These are phyloP conservation scores for Athelia sp. DNA, from an alignment of 1,284 basidiomycete species.

Conservation along the genomic window DNA sequence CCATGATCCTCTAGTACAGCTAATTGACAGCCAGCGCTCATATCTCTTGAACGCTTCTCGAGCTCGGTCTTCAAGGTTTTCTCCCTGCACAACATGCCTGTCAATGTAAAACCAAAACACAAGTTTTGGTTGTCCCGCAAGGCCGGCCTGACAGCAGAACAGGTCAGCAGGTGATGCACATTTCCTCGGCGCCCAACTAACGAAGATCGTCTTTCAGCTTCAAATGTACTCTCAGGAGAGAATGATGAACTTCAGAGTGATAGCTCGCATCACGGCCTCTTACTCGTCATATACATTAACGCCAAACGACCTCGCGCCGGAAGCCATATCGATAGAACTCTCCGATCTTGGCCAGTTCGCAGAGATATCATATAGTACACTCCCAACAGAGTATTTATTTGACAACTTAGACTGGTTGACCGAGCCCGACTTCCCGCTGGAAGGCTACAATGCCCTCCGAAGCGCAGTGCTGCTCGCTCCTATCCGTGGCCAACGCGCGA, in stretches of 20 bases:
- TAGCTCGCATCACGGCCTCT: slow-evolving; percentile 38
- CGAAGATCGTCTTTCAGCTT: neutral
- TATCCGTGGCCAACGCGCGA: slow-evolving; percentile 33
- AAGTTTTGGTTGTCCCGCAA: neutral
- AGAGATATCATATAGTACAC: slow-evolving; percentile 36
- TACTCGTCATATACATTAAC: slow-evolving; percentile 35
- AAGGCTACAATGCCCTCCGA: slow-evolving; percentile 36
- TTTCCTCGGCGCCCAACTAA: neutral
- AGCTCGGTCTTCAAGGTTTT: neutral
- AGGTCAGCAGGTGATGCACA: neutral
- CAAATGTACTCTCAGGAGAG: slow-evolving; percentile 44
- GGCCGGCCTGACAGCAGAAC: neutral
- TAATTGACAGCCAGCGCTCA: too few species aligned
- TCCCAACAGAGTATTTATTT: slow-evolving; percentile 35
- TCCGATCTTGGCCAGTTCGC: slow-evolving; percentile 49
- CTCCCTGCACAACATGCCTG: neutral
- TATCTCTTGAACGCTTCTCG: neutral
- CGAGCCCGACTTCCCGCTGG: slow-evolving; percentile 39
- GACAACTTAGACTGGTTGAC: slow-evolving; percentile 32
- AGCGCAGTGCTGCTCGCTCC: slow-evolving; percentile 27
- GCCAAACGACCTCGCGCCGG: slow-evolving; percentile 29
- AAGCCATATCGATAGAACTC: slow-evolving; percentile 29
- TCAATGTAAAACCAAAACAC: neutral
- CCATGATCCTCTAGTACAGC: too few species aligned
- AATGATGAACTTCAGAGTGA: slow-evolving; percentile 45